These are phyloP conservation scores for Mucor irregularis DNA, from an alignment of 371 early-diverging fungal genomes.

Conservation along the genomic window DNA sequence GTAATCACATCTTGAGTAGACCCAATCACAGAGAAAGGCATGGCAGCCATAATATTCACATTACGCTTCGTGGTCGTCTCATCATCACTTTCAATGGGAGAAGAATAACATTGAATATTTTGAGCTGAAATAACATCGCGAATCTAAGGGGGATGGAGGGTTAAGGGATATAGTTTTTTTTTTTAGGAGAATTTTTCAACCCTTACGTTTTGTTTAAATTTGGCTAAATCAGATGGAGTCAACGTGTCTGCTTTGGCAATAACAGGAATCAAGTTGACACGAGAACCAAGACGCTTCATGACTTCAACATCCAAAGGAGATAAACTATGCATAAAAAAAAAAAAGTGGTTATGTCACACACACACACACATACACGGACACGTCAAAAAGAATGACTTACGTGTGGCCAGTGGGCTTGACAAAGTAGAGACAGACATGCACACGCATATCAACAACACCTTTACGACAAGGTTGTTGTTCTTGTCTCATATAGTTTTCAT, in stretches of 20 bases:
- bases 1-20: slow-evolving; percentile 84
- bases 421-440: slow-evolving; percentile 94
- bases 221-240: slow-evolving; percentile 77
- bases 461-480: slow-evolving; percentile 62
- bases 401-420: slow-evolving; percentile 90
- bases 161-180: background rate
- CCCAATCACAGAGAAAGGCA: slow-evolving; percentile 97
- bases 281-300: slow-evolving; percentile 83
- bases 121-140: slow-evolving; percentile 78
- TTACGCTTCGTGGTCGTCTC: slow-evolving; percentile 80
- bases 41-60: slow-evolving; percentile 81
- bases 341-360: background rate
- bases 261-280: slow-evolving; percentile 91
- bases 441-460: slow-evolving; percentile 69
- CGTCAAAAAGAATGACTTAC: slow-evolving; percentile 46
- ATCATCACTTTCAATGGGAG: slow-evolving; percentile 89
- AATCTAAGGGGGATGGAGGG: slow-evolving; percentile 49
- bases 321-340: slow-evolving; percentile 29
- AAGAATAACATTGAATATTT: slow-evolving; percentile 80
- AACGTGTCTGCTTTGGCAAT: no score
- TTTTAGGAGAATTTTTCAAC: background rate
- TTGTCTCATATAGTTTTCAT: slow-evolving; percentile 86
- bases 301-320: slow-evolving; percentile 85
- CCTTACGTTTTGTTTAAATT: slow-evolving; percentile 80
- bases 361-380: no score